A percentile compares a stretch with the other conserved stretches of the same genome.
Evolutionary conservation across 257 asterid species (phyloP).

Genomic region (Verbena officinalis): DNA sequence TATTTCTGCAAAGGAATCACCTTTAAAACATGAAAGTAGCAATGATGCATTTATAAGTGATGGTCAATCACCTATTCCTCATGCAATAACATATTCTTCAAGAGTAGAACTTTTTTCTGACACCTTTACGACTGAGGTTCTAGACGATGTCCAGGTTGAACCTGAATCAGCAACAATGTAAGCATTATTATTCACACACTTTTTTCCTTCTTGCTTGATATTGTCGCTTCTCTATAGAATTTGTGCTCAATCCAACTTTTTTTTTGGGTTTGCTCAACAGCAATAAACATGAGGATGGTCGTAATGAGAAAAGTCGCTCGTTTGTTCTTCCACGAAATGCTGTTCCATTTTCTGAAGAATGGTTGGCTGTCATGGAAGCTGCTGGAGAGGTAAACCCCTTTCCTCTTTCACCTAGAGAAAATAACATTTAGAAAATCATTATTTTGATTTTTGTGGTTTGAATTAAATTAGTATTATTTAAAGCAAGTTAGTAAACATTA

Average conservation of each 20-base stretch:
- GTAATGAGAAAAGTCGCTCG: slow-evolving; percentile 30
- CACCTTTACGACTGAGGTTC: slow-evolving; percentile 28
- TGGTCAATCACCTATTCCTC: slow-evolving; percentile 28
- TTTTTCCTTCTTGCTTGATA: slow-evolving; percentile 17
- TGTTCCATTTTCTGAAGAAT: slow-evolving; percentile 95
- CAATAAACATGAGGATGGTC: slow-evolving; percentile 36
- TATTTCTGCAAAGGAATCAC: slow-evolving; percentile 31
- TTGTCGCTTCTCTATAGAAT: slow-evolving; percentile 12
- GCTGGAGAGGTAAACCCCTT: slow-evolving; percentile 83
- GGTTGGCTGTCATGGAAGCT: slow-evolving; percentile 96
- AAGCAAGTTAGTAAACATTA: no score
- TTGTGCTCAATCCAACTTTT: slow-evolving; percentile 23
- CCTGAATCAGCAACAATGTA: slow-evolving; percentile 45
- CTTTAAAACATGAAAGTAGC: slow-evolving; percentile 35
- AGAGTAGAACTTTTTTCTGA: slow-evolving; percentile 40
- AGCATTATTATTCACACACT: slow-evolving; percentile 29
- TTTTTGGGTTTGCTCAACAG: slow-evolving; percentile 40
- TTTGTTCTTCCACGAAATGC: slow-evolving; percentile 60
- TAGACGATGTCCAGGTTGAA: slow-evolving; percentile 36
- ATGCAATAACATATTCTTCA: slow-evolving; percentile 28
- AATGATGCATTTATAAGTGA: slow-evolving; percentile 36
- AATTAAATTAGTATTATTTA: no score
- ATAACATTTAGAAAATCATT: slow-evolving; percentile 19
- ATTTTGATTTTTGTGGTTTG: no score
- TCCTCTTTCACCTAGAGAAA: slow-evolving; percentile 16